These are phyloP conservation scores for Domatiomyces catenatus DNA, from an alignment of 2,329 filamentous ascomycete species.

Conservation along the genomic window DNA sequence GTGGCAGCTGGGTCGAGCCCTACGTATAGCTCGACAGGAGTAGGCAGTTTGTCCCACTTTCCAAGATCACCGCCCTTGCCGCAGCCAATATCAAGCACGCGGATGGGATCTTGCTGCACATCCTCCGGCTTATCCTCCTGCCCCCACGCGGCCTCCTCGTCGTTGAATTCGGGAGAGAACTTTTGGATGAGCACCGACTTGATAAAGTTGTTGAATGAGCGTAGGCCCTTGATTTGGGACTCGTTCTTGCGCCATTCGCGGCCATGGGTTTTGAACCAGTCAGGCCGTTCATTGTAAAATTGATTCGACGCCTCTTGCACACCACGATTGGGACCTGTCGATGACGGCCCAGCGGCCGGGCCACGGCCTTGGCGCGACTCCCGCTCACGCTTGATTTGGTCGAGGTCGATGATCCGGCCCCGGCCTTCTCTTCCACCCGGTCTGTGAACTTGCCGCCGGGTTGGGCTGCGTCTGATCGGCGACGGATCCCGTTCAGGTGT, in stretches of 20 bases:
- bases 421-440: slow-evolving; percentile 32
- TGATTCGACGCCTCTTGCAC: slow-evolving; percentile 77
- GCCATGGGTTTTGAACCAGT: slow-evolving; percentile 78
- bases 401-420: slow-evolving; percentile 27
- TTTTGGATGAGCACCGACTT: slow-evolving; percentile 97
- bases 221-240: slow-evolving; percentile 83
- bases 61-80: slow-evolving; percentile 90
- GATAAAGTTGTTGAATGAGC: slow-evolving; percentile 97
- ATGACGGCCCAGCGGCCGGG: too few species aligned
- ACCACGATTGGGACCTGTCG: slow-evolving; percentile 33
- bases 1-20: slow-evolving; percentile 86
- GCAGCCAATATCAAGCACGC: slow-evolving; percentile 87
- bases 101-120: slow-evolving; percentile 40
- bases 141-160: slow-evolving; percentile 31
- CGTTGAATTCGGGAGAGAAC: slow-evolving; percentile 65
- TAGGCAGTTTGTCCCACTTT: slow-evolving; percentile 93
- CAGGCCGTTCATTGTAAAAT: slow-evolving; percentile 91
- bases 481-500: slow-evolving; percentile 22
- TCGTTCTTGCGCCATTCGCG: slow-evolving; percentile 90
- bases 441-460: slow-evolving; percentile 29
- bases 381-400: slow-evolving; percentile 28
- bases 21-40: slow-evolving; percentile 81
- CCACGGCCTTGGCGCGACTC: slow-evolving; percentile 19
- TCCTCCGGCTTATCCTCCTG: slow-evolving; percentile 21
- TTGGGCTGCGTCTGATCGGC: slow-evolving; percentile 26